Base-by-base conservation (phyloP, 176 grass and related monocot genomes). In the Dendrocalamus sinicus region DNA sequence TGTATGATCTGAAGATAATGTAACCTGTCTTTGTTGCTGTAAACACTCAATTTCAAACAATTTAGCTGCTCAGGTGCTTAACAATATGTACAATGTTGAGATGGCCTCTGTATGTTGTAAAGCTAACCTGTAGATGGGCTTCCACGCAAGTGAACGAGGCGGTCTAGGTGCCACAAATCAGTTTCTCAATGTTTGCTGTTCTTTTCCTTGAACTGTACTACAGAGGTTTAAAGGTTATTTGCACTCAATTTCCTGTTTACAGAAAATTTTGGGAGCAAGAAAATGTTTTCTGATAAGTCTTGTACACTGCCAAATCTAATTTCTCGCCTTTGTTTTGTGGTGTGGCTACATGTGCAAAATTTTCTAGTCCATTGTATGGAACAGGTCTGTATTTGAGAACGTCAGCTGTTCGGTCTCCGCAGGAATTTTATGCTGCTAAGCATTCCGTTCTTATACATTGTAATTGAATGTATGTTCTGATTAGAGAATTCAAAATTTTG, bases 51-150 rank as follows among this genome's bases (percentile, higher is more conserved):
- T 51, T 81, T 47, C 22, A 44, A 44, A 45, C 52, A 80, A 30
- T 13, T 24, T 79, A 87, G 69, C 46, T 87, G 16, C 80, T 78
- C 39, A 17, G 13, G 45, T 64, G 19, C 64, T 89, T 41, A 16
- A 77, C 57, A 59, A 23, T 59, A 44, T 73, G 15, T 48, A 51
- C 23, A 73, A 61, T 70, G 55, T 20, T 67, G 8, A 40, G 59
- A 48, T 76, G 73, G 22, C 14, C 11, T 84, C 30, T 22, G 0
- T 84, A 50, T 75, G 57, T 63, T 73, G 23, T 52, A 51, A 39
- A 81, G 62, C 46, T 66, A 79, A 65, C 46, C 4, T 51, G 17
- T 66, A 66, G 45, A 65, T 48, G 59, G 75, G 37, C 15, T 50
- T 61, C 59, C 77, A n/a, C 5, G 43, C 60, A 64, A 32, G 17